Conservation (phyloP, 176 grass and related monocot species). For the Triticum turgidum region DNA sequence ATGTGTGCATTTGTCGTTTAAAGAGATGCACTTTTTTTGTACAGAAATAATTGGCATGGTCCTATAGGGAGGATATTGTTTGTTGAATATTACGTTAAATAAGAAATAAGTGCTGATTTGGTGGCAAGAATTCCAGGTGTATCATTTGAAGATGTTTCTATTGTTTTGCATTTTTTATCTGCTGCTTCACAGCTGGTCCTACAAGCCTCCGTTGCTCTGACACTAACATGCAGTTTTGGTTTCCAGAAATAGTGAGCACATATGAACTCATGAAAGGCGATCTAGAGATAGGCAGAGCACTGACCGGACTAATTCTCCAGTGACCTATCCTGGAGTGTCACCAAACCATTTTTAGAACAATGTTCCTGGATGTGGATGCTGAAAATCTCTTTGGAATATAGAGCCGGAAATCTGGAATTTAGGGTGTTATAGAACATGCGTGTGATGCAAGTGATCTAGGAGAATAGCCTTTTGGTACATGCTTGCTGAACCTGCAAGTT, state of each 20-base stretch:
- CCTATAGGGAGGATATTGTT: neutral
- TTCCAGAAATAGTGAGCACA: neutral
- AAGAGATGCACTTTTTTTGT: neutral
- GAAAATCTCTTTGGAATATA: constrained; percentile 15
- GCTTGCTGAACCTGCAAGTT: constrained; percentile 13
- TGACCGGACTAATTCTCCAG: constrained; percentile 7
- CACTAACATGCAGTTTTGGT: neutral
- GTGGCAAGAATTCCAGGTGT: neutral
- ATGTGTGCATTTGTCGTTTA: neutral
- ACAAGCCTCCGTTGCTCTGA: neutral
- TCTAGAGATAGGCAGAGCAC: neutral
- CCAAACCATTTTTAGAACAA: neutral
- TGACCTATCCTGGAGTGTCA: constrained; percentile 3
- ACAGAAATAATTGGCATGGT: constrained; percentile 10
- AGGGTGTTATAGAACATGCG: constrained; percentile 8
- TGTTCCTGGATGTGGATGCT: neutral
- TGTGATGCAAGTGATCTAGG: neutral
- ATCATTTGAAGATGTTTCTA: neutral
- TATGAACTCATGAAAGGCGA: neutral
- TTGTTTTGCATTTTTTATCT: neutral
- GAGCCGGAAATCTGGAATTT: neutral
- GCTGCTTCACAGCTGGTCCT: neutral
- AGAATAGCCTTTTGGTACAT: neutral
- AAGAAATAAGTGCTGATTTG: constrained; percentile 12
- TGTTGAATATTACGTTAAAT: constrained; percentile 26